Conservation (phyloP, 129 eudicot genomes). For the Tanacetum coccineum region DNA sequence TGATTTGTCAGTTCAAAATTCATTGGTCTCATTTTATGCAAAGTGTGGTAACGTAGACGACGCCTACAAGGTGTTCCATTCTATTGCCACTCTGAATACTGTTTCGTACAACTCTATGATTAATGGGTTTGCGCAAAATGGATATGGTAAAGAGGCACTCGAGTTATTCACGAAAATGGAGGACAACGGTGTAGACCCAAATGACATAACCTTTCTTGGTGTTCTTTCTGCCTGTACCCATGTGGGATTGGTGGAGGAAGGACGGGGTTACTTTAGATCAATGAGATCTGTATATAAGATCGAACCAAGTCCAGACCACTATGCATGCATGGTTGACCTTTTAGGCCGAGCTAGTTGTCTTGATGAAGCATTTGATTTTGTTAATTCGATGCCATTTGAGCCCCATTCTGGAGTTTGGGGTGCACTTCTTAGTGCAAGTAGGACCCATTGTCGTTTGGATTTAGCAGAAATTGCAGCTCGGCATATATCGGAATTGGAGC, state of each 20-base stretch:
- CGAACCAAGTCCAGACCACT: conserved; percentile 66
- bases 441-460: conserved; percentile 48
- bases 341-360: conserved; percentile 74
- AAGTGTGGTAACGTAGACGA: conserved; percentile 62
- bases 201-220: conserved; percentile 63
- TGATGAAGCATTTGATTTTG: conserved; percentile 55
- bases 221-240: conserved; percentile 77
- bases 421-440: conserved; percentile 82
- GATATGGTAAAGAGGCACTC: conserved; percentile 57
- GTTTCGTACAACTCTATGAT: conserved; percentile 73
- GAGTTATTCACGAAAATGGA: conserved; percentile 38
- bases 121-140: conserved; percentile 74
- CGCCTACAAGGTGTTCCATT: conserved; percentile 45
- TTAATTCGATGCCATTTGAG: conserved; percentile 53
- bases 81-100: conserved; percentile 44
- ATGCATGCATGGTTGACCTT: conserved; percentile 88
- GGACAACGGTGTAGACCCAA: conserved; percentile 32
- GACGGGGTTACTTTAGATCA: conserved; percentile 44
- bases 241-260: conserved; percentile 65
- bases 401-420: conserved; percentile 87
- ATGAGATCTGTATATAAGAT: conserved; percentile 47
- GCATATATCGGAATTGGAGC: conserved; percentile 49
- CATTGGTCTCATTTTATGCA: conserved; percentile 62
- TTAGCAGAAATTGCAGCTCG: conserved; percentile 68
- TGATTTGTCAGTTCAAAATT: conserved; percentile 63